Percentiles rank a stretch among this genome's conserved stretches.
Evolutionary conservation across 73 alveolate genomes (phyloP).

Genomic region (Blepharisma japonicum): DNA sequence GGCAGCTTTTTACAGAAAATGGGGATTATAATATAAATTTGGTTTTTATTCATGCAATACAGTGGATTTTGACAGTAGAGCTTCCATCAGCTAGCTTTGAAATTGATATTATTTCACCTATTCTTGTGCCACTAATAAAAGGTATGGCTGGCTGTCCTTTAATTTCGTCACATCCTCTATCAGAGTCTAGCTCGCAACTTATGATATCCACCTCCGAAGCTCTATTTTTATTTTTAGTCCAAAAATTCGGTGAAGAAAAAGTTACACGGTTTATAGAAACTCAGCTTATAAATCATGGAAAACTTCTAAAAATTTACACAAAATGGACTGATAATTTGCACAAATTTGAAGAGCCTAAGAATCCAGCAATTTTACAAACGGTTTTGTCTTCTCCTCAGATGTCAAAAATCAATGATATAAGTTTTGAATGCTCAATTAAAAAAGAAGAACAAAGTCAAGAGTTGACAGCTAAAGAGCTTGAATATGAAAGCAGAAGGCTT

Average conservation of each 20-base stretch:
- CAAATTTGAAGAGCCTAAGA: no score
- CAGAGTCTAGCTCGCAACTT: neutral
- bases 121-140: neutral
- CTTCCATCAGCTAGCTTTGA: neutral
- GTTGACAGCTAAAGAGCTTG: neutral
- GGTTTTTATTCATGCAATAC: neutral
- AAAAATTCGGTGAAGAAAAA: slow-evolving; percentile 2
- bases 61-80: slow-evolving; percentile 4
- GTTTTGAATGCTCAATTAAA: neutral
- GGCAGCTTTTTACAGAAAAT: neutral
- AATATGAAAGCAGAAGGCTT: no score
- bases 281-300: neutral
- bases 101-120: neutral
- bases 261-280: neutral
- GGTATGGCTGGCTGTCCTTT: slow-evolving; percentile 23
- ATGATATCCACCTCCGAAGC: neutral
- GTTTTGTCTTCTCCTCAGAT: no score
- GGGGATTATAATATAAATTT: neutral
- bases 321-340: neutral
- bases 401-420: no score
- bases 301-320: neutral
- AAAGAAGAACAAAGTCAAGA: neutral
- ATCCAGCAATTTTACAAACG: no score
- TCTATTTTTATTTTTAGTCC: neutral
- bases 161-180: slow-evolving; percentile 10